Base-by-base conservation (phyloP, 768 basidiomycete genomes). In the Termitomyces sp. region DNA sequence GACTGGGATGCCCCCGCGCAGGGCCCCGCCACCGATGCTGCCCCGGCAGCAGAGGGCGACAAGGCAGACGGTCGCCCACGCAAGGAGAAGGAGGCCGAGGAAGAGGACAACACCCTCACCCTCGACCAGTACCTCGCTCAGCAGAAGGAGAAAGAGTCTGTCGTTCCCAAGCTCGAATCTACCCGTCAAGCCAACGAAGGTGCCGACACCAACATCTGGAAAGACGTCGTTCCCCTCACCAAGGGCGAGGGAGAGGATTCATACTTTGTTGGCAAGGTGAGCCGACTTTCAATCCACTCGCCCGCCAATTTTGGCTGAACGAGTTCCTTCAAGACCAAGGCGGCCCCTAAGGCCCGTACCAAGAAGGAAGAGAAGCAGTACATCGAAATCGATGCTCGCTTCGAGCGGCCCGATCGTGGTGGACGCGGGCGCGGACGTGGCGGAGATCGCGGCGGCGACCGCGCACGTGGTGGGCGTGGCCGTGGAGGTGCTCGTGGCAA, bases 31-130 rank as follows among this genome's bases (percentile, higher is more conserved):
- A 69, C 65, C 22, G 74, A 65, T 13, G 64, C 68, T 34, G 69
- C 70, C 28, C 67, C 68, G 20, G 67, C 75, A 20, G 66, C 69
- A 68, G 81, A 81, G 66, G 79, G 70, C 36, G 73, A 71, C 39
- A 75, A 74, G 34, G 53, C 70, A 60, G 71, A 77, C 64, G 62
- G 71, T 60, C 69, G 76, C 69, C 56, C 72, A 65, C 69, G 79
- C 69, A 80, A 73, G 64, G 82, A 86, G 54, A 75, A 79, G 18
- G 87, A 90, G 67, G 76, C 73, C 20, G 93, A 94, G 64, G 92
- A 94, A 68, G 91, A 94, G 70, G 93, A 95, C 73, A 92, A 94
- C 74, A 94, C 92, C 45, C 83, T 97, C 67, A 95, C 95, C 42
- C 81, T 94, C 69, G 95, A 97, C 51, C 88, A 98, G 70, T 98